These are phyloP conservation scores for Parvularia atlantis DNA, from an alignment of 78 protist genomes.

Conservation along the genomic window DNA sequence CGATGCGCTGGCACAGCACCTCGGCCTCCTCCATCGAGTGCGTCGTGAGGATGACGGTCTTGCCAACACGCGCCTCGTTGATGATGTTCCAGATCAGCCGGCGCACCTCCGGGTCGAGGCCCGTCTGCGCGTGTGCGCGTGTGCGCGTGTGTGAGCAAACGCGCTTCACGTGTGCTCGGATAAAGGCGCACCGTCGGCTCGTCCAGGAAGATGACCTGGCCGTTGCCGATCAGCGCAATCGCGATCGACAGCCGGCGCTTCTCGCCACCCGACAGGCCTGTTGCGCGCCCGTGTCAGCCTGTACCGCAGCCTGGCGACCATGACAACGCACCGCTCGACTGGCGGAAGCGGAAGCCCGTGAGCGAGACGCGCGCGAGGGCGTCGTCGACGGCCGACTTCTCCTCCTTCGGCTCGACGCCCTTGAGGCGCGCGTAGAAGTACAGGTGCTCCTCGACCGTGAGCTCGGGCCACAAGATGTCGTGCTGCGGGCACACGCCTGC, in stretches of 20 bases:
- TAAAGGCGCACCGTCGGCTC: too few species aligned
- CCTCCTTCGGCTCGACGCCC: not conserved
- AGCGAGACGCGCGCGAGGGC: too few species aligned
- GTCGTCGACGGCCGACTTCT: too few species aligned
- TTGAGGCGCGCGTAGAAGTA: not conserved
- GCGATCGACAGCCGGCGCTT: conserved; percentile 29
- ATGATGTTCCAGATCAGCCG: conserved; percentile 30
- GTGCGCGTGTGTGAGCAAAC: too few species aligned
- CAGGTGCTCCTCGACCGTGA: conserved; percentile 51
- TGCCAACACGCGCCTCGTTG: not conserved
- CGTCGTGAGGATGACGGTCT: conserved; percentile 25
- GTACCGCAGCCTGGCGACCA: too few species aligned
- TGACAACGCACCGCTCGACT: too few species aligned
- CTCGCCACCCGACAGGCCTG: conserved; percentile 27
- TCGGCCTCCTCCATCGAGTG: conserved; percentile 65
- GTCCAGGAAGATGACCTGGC: too few species aligned
- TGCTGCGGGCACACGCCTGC: conserved; percentile 43
- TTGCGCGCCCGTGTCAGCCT: not conserved
- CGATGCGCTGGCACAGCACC: conserved; percentile 61
- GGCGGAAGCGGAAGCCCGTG: too few species aligned
- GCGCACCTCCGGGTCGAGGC: conserved; percentile 33
- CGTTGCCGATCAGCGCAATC: conserved; percentile 1
- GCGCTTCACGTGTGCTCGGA: too few species aligned
- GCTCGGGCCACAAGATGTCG: conserved; percentile 28
- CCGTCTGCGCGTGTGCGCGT: conserved; percentile 26